Percentiles rank a stretch among this genome's conserved stretches.
phyloP scores from a whole-genome alignment of 2,329 filamentous ascomycete species.

The Pyrenochaeta sp. region DNA sequence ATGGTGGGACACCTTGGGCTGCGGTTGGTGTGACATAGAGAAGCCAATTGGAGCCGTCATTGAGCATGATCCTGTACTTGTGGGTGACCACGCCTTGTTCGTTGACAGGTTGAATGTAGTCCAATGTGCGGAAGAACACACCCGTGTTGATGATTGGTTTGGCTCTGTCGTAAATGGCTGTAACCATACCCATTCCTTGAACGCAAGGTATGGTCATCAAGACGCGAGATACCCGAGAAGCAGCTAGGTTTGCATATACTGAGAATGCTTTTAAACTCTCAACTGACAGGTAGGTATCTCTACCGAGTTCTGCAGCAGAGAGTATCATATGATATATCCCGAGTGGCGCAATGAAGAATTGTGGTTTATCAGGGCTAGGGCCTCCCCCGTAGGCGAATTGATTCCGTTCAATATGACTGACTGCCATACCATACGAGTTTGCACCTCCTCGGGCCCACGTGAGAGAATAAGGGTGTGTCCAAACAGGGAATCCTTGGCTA shows the following conservation, averaged over 20 bases:
- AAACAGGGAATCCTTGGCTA: conserved; percentile 71
- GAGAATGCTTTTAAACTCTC: conserved; percentile 64
- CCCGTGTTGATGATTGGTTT: conserved; percentile 77
- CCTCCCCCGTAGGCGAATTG: conserved; percentile 63
- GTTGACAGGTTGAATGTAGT: conserved; percentile 30
- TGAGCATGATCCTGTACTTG: conserved; percentile 29
- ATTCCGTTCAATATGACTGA: conserved; percentile 75
- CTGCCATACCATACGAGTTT: conserved; percentile 76
- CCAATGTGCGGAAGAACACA: conserved; percentile 75
- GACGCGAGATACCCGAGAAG: conserved; percentile 60
- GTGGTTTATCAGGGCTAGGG: conserved; percentile 45
- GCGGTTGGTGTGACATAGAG: conserved; percentile 75
- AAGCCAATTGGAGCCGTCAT: conserved; percentile 75
- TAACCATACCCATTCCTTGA: conserved; percentile 90
- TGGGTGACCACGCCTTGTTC: conserved; percentile 48
- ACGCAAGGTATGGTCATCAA: conserved; percentile 80
- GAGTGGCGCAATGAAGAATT: conserved; percentile 83
- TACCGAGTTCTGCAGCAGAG: conserved; percentile 77
- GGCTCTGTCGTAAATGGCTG: conserved; percentile 74
- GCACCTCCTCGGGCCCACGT: conserved; percentile 59
- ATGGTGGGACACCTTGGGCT: conserved; percentile 64
- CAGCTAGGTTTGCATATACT: conserved; percentile 72
- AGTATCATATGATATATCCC: conserved; percentile 83
- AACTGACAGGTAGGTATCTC: conserved; percentile 63
- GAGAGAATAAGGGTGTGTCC: conserved; percentile 70